phyloP scores from a whole-genome alignment of 2,329 filamentous ascomycete species.

The Colletotrichum destructivum region DNA sequence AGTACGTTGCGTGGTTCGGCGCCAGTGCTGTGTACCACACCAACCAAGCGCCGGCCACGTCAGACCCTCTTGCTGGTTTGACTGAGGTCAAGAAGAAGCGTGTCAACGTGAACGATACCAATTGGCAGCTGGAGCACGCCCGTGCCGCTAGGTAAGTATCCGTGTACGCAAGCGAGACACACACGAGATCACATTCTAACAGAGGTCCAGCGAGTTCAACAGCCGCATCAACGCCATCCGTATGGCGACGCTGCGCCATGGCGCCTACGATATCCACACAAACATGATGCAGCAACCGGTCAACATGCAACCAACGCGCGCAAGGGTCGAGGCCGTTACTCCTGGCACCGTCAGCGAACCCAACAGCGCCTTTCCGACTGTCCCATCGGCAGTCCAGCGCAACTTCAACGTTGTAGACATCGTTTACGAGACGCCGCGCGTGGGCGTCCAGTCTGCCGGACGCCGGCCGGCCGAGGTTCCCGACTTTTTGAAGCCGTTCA shows the following conservation, averaged over 20 bases:
- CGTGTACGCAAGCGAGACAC: conserved; percentile 2
- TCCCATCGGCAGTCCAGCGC: conserved; percentile 65
- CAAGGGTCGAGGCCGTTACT: conserved; percentile 81
- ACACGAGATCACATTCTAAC: conserved; percentile 40
- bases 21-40: conserved; percentile 97
- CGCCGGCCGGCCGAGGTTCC: conserved; percentile 53
- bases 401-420: conserved; percentile 72
- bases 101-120: conserved; percentile 90
- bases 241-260: conserved; percentile 74
- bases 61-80: conserved; percentile 79
- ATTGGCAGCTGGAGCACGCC: conserved; percentile 97
- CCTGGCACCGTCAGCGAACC: conserved; percentile 50
- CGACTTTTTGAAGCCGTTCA: conserved; percentile 67
- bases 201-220: conserved; percentile 81
- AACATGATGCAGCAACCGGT: conserved; percentile 91
- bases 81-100: conserved; percentile 86
- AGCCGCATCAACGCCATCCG: conserved; percentile 79
- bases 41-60: conserved; percentile 78
- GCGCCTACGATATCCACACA: conserved; percentile 94
- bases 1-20: conserved; percentile 98
- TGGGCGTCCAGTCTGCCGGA: conserved; percentile 61
- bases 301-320: conserved; percentile 91
- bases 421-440: conserved; percentile 66
- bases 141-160: conserved; percentile 83
- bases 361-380: conserved; percentile 60